Base-by-base conservation (phyloP, 306 rosid species). In the Corylus avellana region DNA sequence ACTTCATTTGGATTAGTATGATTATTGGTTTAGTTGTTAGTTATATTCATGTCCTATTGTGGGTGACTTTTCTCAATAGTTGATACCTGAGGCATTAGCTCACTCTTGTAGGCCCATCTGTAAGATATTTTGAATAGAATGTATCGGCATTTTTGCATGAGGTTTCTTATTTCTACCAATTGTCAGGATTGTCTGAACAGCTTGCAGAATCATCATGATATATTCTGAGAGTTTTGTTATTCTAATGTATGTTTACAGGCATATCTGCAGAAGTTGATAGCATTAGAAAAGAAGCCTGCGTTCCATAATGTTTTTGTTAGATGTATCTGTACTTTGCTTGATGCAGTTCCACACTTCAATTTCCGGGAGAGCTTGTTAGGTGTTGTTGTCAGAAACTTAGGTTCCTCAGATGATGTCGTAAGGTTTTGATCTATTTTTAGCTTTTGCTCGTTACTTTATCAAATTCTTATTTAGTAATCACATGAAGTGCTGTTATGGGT, bases 271-370 rank as follows among this genome's bases (percentile, higher is more conserved):
- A 93, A 81, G 85, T 84, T 95, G 88, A 77, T 94, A 37, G 82
- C 82, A 73, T 82, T 95, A 7, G 94, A 89, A 87, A 90, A 90
- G 49, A 59, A 85, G 76, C 81, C 88, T 55, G 80, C 85, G 62
- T 91, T 90, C 81, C 94, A 88, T 79, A 93, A 77, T 75, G 87
- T 93, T 27, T 98, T 89, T 49, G 81, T 93, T 76, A 93, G 93
- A 54, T 91, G 98, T 86, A 82, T 95, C 64, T 91, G 97, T 86
- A 73, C 85, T 67, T 89, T 95, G 88, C 98, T 95, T 50, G 99
- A 93, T 50, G 91, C 94, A 81, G 86, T 85, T 80, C 97, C 98
- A 48, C 94, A 93, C 78, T 95, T 92, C 91, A 95, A 95, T 88
- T 95, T 85, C 70, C 89, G 87, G 16, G 97, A 93, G 87, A 89